phyloP scores from a whole-genome alignment of 768 basidiomycete genomes.

The Lactarius sp. region DNA sequence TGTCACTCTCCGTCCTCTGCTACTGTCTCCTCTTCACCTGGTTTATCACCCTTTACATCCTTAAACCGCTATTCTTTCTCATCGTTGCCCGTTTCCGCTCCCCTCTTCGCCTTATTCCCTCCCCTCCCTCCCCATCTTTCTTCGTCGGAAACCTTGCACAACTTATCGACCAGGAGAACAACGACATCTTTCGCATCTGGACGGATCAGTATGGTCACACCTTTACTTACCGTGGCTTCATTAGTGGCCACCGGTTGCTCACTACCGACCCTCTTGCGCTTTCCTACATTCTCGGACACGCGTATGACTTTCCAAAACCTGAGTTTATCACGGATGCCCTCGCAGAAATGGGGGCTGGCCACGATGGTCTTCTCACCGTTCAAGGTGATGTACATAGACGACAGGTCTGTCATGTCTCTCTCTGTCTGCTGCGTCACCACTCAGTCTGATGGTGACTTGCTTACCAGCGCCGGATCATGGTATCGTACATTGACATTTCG shows the following conservation, averaged over 20 bases:
- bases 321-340: conserved; percentile 49
- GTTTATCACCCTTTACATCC: conserved; percentile 28
- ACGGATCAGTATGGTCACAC: conserved; percentile 42
- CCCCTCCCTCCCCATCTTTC: conserved; percentile 44
- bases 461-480: conserved; percentile 46
- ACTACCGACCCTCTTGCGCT: conserved; percentile 56
- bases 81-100: conserved; percentile 44
- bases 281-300: conserved; percentile 50
- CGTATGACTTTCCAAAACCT: conserved; percentile 60
- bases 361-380: conserved; percentile 45
- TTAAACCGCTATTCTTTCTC: conserved; percentile 38
- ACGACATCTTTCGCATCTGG: conserved; percentile 44
- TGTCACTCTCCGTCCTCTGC: conserved; percentile 11
- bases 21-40: conserved; percentile 11
- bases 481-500: conserved; percentile 33
- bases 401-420: conserved; percentile 37
- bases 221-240: conserved; percentile 50
- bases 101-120: conserved; percentile 43
- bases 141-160: conserved; percentile 50
- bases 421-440: neutral
- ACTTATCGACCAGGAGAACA: conserved; percentile 58
- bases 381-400: conserved; percentile 54
- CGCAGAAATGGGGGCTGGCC: conserved; percentile 47
- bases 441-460: conserved; percentile 3
- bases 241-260: conserved; percentile 49